Evolutionary conservation across 495 filamentous ascomycete species (phyloP), one percentile per base, ranked within the genome.

Genomic region (Talaromyces trachyspermus): DNA sequence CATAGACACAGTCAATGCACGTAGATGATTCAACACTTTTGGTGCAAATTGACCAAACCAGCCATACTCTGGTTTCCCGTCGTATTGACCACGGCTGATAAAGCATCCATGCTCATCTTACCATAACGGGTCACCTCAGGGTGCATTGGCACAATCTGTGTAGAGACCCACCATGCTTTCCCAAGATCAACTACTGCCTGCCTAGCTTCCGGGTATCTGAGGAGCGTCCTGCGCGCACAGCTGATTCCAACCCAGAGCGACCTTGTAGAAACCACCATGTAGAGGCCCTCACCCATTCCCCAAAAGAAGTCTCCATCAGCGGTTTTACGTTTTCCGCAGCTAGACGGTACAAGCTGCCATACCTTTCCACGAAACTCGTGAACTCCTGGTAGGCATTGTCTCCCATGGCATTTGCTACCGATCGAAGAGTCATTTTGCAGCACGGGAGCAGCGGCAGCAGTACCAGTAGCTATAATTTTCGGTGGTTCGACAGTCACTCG

Each of bases 221-320:
- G 14, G 6, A 33, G 5, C 43, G 29, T 14, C 42, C 38, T 26
- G 77, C 75, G 46, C 86, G 76, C 37, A 89, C 80, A 46, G 80
- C 73, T 8, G 64, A 66, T 64, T 95, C 89, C 39, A 95, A 67
- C 5, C 77, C 74, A 37, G 79, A 74, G 53, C 88, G 79, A 43
- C 87, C 89, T 27, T 75, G 80, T 49, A 94, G 56, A 55, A 95
- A 95, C 89, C 89, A 95, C 89, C 89, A 95, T 2, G 84, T 60
- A 14, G 79, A 80, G 36, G 79, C 83, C 49, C 83, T 69, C 10
- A 85, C 70, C 71, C 89, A 80, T 55, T 88, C 78, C 15, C 76
- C 64, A 2, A 77, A 70, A 6, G 72, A 72, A 9, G 75, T 79
- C 44, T 71, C 73, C 45, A 71, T 62, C n/a, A 85, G 39, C 0